These are phyloP conservation scores for Stentor coeruleus DNA, from an alignment of 73 alveolate species.

Conservation along the genomic window DNA sequence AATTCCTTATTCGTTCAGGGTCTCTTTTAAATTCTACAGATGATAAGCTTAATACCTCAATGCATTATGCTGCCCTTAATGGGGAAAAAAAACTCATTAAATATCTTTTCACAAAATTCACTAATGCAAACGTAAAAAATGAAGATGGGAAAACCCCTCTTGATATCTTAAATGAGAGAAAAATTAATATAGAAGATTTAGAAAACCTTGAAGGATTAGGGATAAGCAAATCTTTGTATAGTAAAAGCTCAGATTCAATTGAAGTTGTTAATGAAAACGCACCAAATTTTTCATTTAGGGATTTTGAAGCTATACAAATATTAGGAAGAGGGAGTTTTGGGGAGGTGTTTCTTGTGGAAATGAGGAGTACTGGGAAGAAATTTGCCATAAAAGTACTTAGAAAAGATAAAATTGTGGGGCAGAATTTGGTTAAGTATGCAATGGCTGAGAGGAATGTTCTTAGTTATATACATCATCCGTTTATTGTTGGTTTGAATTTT, in stretches of 20 bases:
- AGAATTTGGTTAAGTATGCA: constrained; percentile 40
- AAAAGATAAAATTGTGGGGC: constrained; percentile 30
- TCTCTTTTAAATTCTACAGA: not conserved
- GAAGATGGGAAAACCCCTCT: not conserved
- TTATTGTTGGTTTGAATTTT: constrained; percentile 64
- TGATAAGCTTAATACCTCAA: not conserved
- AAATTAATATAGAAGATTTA: not conserved
- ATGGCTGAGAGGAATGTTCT: constrained; percentile 69
- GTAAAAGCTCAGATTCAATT: too few relatives aligned
- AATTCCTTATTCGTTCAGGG: not conserved
- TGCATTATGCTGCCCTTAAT: not conserved
- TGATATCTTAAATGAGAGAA: not conserved
- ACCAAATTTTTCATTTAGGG: not conserved
- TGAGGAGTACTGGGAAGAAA: constrained; percentile 34
- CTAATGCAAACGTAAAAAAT: not conserved
- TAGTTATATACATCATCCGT: constrained; percentile 61
- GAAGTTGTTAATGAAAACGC: not conserved
- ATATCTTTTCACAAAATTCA: too few relatives aligned
- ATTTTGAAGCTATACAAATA: constrained; percentile 21
- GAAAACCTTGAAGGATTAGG: not conserved
- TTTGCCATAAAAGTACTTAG: constrained; percentile 67
- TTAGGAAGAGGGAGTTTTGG: constrained; percentile 69
- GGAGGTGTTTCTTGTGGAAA: constrained; percentile 52
- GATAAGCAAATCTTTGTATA: too few relatives aligned
- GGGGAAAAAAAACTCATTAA: not conserved